phyloP scores from a whole-genome alignment of 1,139 yeast species.

The Arxiozyma slooffiae region DNA sequence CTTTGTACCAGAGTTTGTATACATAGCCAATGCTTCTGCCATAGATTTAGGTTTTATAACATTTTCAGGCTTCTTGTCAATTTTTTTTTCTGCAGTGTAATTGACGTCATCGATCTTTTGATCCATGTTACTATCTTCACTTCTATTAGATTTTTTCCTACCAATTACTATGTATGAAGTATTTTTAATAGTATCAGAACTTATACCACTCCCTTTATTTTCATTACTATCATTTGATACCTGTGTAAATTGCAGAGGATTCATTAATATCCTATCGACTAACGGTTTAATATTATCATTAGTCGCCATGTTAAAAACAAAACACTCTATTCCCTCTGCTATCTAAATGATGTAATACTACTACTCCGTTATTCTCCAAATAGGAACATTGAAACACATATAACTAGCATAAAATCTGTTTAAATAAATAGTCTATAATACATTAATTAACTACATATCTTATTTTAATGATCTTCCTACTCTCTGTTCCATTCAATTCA shows the following conservation, averaged over 20 bases:
- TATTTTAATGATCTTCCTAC: neutral
- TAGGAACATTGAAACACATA: too few species aligned
- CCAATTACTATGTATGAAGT: conserved; percentile 29
- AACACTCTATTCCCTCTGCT: neutral
- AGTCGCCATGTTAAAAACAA: conserved; percentile 15
- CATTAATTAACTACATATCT: too few species aligned
- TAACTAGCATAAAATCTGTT: neutral
- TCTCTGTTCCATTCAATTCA: neutral
- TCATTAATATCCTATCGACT: conserved; percentile 48
- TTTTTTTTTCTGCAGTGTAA: neutral
- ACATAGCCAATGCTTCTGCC: conserved; percentile 23
- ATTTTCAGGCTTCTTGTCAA: conserved; percentile 4
- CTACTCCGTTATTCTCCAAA: too few species aligned
- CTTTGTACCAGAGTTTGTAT: conserved; percentile 9
- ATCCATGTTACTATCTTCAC: conserved; percentile 14
- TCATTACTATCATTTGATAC: conserved; percentile 27
- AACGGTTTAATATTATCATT: conserved; percentile 31
- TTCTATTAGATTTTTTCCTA: conserved; percentile 10
- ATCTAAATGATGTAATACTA: too few species aligned
- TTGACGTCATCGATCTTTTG: neutral
- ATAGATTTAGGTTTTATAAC: conserved; percentile 18
- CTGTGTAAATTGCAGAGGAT: conserved; percentile 51
- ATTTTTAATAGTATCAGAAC: conserved; percentile 17
- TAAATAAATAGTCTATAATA: too few species aligned
- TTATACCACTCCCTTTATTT: conserved; percentile 21